These are phyloP conservation scores for Chaetomium fimeti DNA, from an alignment of 495 filamentous ascomycete species.

Conservation along the genomic window DNA sequence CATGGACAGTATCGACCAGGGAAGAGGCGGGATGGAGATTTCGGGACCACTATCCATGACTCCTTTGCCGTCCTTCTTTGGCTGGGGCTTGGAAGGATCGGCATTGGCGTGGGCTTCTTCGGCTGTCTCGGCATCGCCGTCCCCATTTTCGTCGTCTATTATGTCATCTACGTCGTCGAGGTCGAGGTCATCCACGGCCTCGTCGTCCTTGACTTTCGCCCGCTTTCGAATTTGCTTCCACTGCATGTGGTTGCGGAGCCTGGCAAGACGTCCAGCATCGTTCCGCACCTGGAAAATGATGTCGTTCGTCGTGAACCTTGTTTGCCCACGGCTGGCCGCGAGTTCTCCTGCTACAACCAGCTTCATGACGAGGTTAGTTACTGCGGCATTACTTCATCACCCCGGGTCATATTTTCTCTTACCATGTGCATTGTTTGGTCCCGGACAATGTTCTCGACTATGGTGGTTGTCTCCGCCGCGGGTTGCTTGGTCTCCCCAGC, in stretches of 20 bases:
- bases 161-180: neutral
- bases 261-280: neutral
- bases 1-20: neutral
- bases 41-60: neutral
- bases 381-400: no score
- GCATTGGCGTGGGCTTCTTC: neutral
- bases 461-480: neutral
- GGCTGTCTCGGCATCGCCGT: neutral
- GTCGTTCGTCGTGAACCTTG: neutral
- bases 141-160: neutral
- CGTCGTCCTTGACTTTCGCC: neutral
- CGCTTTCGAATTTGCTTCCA: constrained; percentile 1
- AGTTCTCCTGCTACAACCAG: neutral
- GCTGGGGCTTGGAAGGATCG: neutral
- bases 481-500: neutral
- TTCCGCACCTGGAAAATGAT: constrained; percentile 4
- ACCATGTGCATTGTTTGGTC: constrained; percentile 8
- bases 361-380: neutral
- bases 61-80: neutral
- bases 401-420: neutral
- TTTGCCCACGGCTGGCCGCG: neutral
- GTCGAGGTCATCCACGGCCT: neutral
- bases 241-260: neutral
- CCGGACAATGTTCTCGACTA: constrained; percentile 4
- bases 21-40: neutral